Conservation (phyloP, 169 alveolate species). For the Eimeria acervulina region DNA sequence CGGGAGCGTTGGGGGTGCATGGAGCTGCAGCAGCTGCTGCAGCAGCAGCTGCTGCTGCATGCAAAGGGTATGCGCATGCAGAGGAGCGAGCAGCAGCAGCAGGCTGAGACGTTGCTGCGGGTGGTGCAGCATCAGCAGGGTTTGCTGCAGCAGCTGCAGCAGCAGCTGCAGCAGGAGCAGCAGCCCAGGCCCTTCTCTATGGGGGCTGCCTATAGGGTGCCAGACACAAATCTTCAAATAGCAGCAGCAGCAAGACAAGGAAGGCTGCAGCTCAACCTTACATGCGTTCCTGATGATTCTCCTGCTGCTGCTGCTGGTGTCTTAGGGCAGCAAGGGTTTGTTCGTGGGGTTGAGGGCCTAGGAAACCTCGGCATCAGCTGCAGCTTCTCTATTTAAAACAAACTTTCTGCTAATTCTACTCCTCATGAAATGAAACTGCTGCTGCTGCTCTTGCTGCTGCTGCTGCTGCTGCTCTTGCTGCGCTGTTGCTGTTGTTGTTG, state of each 20-base stretch:
- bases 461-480: too few species aligned
- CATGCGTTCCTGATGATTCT: slow-evolving; percentile 49
- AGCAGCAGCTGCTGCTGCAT: slow-evolving; percentile 43
- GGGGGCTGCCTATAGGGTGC: slow-evolving; percentile 79
- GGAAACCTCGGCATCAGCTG: slow-evolving; percentile 75
- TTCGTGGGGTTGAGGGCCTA: slow-evolving; percentile 67
- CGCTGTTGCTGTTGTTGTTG: too few species aligned
- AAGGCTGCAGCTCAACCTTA: slow-evolving; percentile 51
- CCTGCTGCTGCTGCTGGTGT: slow-evolving; percentile 71
- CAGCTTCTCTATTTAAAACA: slow-evolving; percentile 8
- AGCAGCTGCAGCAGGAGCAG: slow-evolving; percentile 73
- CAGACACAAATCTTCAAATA: slow-evolving; percentile 69
- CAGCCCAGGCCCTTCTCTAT: slow-evolving; percentile 58
- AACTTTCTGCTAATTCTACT: background rate
- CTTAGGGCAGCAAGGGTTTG: slow-evolving; percentile 76
- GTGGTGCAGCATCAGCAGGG: slow-evolving; percentile 77
- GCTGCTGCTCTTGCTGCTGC: slow-evolving; percentile 37
- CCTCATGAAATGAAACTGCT: background rate
- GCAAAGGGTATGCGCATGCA: too few species aligned
- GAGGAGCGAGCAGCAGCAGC: slow-evolving; percentile 66
- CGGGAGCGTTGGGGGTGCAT: too few species aligned
- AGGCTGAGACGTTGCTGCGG: slow-evolving; percentile 69
- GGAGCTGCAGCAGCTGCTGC: slow-evolving; percentile 61
- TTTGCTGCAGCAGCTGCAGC: slow-evolving; percentile 72
- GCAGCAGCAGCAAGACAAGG: slow-evolving; percentile 75